These are phyloP conservation scores for Venturiaceae sp. DNA, from an alignment of 2,329 filamentous ascomycete genomes.

Conservation along the genomic window DNA sequence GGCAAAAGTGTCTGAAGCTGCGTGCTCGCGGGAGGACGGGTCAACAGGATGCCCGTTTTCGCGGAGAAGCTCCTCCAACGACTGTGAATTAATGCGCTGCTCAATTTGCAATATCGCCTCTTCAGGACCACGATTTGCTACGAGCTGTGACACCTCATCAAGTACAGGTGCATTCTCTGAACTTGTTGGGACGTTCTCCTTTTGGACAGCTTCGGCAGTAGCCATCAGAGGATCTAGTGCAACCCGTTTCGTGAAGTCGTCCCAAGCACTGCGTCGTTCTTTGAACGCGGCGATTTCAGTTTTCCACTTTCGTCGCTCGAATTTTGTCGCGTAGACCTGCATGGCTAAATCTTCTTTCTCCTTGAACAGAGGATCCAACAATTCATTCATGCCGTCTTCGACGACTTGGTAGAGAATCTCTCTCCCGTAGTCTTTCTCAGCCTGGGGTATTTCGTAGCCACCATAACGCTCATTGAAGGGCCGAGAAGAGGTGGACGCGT, in stretches of 20 bases:
- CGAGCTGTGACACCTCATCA: background rate
- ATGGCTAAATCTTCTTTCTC: constrained; percentile 53
- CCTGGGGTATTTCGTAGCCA: constrained; percentile 67
- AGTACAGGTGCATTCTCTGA: background rate
- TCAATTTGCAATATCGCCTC: constrained; percentile 1
- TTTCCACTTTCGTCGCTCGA: constrained; percentile 47
- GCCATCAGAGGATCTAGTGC: background rate
- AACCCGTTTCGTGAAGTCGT: background rate
- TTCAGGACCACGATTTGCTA: background rate
- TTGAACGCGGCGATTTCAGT: constrained; percentile 23
- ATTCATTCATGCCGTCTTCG: constrained; percentile 86
- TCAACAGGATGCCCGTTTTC: background rate
- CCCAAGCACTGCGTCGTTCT: background rate
- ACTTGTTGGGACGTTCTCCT: background rate
- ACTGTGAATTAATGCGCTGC: background rate
- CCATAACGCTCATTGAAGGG: constrained; percentile 62
- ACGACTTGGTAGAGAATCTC: constrained; percentile 88
- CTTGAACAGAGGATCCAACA: constrained; percentile 80
- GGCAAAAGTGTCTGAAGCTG: background rate
- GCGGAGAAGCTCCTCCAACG: background rate
- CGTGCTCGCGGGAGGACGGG: background rate
- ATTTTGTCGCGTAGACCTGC: constrained; percentile 39
- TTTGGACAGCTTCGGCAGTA: background rate
- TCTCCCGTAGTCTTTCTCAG: constrained; percentile 73
- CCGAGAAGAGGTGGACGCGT: constrained; percentile 62